phyloP scores from a whole-genome alignment of 805 yeast genomes.

The Henningerozyma blattae region DNA sequence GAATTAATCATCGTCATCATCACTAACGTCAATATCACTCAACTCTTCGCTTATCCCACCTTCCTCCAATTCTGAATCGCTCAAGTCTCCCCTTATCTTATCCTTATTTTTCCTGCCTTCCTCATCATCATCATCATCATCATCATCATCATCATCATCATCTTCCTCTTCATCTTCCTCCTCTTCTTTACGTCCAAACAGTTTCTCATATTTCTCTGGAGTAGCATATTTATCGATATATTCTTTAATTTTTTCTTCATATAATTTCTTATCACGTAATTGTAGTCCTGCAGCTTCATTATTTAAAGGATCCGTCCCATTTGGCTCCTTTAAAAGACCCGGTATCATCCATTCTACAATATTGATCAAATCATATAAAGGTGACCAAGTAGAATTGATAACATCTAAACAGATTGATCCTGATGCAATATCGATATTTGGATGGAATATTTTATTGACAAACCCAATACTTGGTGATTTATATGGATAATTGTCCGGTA shows the following conservation, averaged over 20 bases:
- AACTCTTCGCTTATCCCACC: conserved; percentile 14
- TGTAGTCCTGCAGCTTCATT: conserved; percentile 78
- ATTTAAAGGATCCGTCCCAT: conserved; percentile 88
- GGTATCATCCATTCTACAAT: conserved; percentile 90
- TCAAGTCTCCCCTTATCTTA: conserved; percentile 2
- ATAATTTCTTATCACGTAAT: conserved; percentile 52
- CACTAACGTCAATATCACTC: conserved; percentile 22
- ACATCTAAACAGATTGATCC: conserved; percentile 95
- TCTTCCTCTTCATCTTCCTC: conserved; percentile 38
- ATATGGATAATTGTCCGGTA: conserved; percentile 92
- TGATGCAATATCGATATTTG: conserved; percentile 81
- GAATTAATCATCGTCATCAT: conserved; percentile 11
- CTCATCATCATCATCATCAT: conserved; percentile 17
- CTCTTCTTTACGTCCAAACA: conserved; percentile 37
- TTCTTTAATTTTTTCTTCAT: conserved; percentile 56
- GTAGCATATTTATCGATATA: conserved; percentile 66
- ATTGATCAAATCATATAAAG: conserved; percentile 86
- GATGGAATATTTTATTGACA: conserved; percentile 83
- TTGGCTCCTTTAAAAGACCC: conserved; percentile 82
- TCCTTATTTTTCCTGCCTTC: conserved; percentile 15
- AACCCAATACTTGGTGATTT: conserved; percentile 95
- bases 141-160: conserved; percentile 21
- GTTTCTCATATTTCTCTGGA: conserved; percentile 25
- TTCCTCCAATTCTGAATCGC: conserved; percentile 7
- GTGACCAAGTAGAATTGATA: conserved; percentile 96